Evolutionary conservation across 148 eudicot genomes (phyloP), one percentile per base, ranked within the genome.

Genomic region (Arbutus unedo): DNA sequence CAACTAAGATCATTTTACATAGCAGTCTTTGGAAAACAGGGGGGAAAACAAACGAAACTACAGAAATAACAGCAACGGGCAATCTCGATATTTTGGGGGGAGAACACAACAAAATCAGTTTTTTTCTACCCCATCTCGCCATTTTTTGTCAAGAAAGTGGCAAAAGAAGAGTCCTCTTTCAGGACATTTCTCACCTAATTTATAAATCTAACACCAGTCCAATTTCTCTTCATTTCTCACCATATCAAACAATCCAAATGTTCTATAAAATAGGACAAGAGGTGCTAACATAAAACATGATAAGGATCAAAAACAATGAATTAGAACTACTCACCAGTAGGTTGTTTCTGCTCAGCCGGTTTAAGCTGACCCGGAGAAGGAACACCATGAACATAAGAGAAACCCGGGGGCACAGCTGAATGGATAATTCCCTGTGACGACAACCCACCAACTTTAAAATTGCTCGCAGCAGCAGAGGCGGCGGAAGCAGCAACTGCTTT

Each of bases 281-380:
- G 38, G 38, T 31, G 38, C 38, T 31, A 31, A 31, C 38, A 31
- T 31, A 31, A 31, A 31, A 31, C 38, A 31, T 21, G 51, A 6
- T 48, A 44, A 79, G 15, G 50, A 76, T 71, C 56, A 72, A 49
- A 51, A 49, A 66, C 71, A 8, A 60, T 6, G 47, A 50, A 49
- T 64, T 54, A 25, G 11, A 55, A 83, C 74, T 85, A 93, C 94
- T 93, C 87, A 93, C 99, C 98, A 79, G 93, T 92, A 76, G 98
- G 94, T 80, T 96, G 98, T 83, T 94, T 96, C 85, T 93, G 99
- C 87, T 96, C 99, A 2, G 95, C 84, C 4, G 93, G 90, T 82
- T 93, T 94, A 88, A 83, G 91, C 79, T 86, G 96, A 80, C 90
- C 93, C 2, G 87, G 87, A 14, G 91, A 71, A 9, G 95, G 89